Conservation (phyloP, 768 basidiomycete genomes). For the Coprinopsis strossmayeri region DNA sequence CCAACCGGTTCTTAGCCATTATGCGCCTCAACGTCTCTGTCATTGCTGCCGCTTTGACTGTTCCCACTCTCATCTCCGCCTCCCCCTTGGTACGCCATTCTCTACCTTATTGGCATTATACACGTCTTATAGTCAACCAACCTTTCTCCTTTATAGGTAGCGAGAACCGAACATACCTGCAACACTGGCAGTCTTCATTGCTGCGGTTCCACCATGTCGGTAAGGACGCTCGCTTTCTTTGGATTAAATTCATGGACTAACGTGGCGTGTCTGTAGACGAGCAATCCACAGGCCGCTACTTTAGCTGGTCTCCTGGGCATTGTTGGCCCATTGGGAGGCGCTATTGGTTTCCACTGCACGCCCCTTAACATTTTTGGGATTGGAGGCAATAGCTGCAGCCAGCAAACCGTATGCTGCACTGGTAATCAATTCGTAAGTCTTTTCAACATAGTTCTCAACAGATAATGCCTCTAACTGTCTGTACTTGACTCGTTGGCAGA, state of each 20-base stretch:
- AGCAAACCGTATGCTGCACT: slow-evolving; percentile 27
- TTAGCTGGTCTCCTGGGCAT: slow-evolving; percentile 9
- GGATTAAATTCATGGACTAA: too few relatives aligned
- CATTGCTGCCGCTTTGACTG: slow-evolving; percentile 16
- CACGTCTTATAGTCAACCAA: neutral
- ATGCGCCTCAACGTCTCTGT: slow-evolving; percentile 9
- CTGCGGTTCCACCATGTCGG: slow-evolving; percentile 15
- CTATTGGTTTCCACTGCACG: slow-evolving; percentile 16
- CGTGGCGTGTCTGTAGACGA: slow-evolving; percentile 6
- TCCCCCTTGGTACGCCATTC: slow-evolving; percentile 17
- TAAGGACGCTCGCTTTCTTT: neutral
- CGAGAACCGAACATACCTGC: slow-evolving; percentile 14
- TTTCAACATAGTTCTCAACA: neutral
- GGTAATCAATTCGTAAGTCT: slow-evolving; percentile 18
- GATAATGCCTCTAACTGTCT: neutral
- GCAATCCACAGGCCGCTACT: neutral
- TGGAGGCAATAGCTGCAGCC: slow-evolving; percentile 15
- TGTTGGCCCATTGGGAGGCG: neutral
- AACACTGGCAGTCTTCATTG: slow-evolving; percentile 19
- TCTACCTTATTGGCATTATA: neutral
- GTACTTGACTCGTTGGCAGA: slow-evolving; percentile 8
- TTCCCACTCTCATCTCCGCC: slow-evolving; percentile 20
- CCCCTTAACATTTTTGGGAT: slow-evolving; percentile 15
- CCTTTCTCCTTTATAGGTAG: slow-evolving; percentile 11
- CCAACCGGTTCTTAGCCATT: slow-evolving; percentile 17